Evolutionary conservation across 352 stramenopile genomes (phyloP).

Genomic region (Globisporangium irregulare): DNA sequence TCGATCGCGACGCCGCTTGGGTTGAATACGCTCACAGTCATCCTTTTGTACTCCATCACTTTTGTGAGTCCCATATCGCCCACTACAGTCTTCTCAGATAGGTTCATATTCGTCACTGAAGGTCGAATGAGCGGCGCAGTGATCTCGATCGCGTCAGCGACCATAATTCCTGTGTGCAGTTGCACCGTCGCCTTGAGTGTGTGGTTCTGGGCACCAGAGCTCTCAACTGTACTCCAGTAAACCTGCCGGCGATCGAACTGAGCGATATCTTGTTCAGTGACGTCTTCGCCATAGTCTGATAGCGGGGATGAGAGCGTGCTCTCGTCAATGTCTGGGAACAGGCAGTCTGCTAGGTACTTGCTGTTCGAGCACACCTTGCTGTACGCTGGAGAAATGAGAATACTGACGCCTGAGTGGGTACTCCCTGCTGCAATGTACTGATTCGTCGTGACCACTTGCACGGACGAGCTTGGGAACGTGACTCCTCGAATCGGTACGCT

Average conservation of each 20-base stretch:
- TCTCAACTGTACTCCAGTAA: conserved; percentile 24
- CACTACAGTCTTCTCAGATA: not conserved
- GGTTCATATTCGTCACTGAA: conserved; percentile 19
- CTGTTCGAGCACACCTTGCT: conserved; percentile 24
- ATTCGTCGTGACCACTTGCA: conserved; percentile 11
- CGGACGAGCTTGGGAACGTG: not conserved
- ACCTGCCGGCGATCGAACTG: conserved; percentile 33
- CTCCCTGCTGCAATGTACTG: not conserved
- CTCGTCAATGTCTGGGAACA: conserved; percentile 18
- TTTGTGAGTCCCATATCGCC: conserved; percentile 40
- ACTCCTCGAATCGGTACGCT: conserved; percentile 21
- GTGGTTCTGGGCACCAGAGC: not conserved
- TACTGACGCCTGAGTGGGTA: conserved; percentile 5
- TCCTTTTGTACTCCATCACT: conserved; percentile 21
- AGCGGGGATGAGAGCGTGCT: conserved; percentile 19
- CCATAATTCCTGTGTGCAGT: conserved; percentile 37
- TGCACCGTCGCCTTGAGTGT: conserved; percentile 24
- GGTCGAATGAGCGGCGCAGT: conserved; percentile 33
- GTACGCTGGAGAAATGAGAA: conserved; percentile 33
- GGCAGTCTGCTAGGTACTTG: conserved; percentile 38
- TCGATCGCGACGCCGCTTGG: conserved; percentile 44
- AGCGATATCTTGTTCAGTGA: conserved; percentile 28
- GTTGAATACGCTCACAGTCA: conserved; percentile 41
- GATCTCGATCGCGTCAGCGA: conserved; percentile 29
- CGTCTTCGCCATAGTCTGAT: conserved; percentile 34